Base-by-base conservation (phyloP, 1,284 basidiomycete genomes). In the Papiliotrema laurentii region DNA sequence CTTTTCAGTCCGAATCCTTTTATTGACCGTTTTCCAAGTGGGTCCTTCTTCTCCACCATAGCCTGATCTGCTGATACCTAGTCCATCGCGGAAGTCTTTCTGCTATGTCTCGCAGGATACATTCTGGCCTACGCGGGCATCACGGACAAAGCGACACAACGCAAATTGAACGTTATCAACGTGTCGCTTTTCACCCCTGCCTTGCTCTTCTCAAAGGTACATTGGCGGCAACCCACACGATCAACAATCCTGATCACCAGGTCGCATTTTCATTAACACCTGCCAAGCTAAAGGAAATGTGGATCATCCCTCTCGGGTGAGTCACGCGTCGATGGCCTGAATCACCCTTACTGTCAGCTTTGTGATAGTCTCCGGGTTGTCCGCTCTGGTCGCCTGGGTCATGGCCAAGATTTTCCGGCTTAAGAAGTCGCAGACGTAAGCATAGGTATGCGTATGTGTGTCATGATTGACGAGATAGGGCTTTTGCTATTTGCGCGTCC, bases 121-220 rank as follows among this genome's bases (percentile, higher is more conserved):
- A 75, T 85, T 21, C 83, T 96, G 36, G 88, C 92, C 1, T 73
- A 78, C 40, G 79, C 80, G 22, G 88, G 87, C 28, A 83, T 96
- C 37, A 81, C 93, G 13, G 90, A 96, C 69, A 92, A 91, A 71
- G 81, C 81, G 55, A 91, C 88, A 0, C 91, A 94, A 73, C 89
- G 88, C 75, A 74, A 74, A 54, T 54, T 74, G 82, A 88, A 63
- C 42, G 75, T 75, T 27, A 66, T 61, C 63, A 71, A 71, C 55
- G 66, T 96, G 24, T 87, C 87, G 0, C 80, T 96, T 31, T 93
- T 96, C 75, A 97, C 92, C 0, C 92, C 92, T 0, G 86, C 87
- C 0, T 81, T 97, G 18, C 78, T 96, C 24, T 96, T 96, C 74
- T 90, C 88, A 31, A 97, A 96, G 77, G 91, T 94, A 21, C 86